Conservation (phyloP, 202 grass and related monocot genomes). For the Elaeis oleifera region DNA sequence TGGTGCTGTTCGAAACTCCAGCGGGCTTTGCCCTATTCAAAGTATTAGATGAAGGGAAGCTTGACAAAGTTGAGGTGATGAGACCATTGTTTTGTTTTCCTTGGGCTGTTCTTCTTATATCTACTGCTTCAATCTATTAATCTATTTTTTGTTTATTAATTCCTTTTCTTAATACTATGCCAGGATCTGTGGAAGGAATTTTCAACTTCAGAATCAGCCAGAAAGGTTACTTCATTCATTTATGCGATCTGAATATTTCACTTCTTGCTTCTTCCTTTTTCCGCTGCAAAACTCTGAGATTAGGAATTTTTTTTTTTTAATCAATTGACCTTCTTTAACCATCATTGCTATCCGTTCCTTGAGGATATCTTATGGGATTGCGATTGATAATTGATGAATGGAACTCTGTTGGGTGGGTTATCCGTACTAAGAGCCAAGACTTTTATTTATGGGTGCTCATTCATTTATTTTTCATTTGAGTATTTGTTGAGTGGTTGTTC, state of each 20-base stretch:
- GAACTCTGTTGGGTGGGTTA: too few relatives aligned
- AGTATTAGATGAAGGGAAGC: slow-evolving; percentile 82
- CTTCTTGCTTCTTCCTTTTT: neutral
- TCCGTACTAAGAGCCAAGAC: too few relatives aligned
- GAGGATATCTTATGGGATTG: too few relatives aligned
- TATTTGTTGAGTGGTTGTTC: too few relatives aligned
- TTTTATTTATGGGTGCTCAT: too few relatives aligned
- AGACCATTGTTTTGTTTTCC: neutral
- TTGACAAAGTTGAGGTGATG: slow-evolving; percentile 75
- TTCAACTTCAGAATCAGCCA: slow-evolving; percentile 44
- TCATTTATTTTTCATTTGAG: too few relatives aligned
- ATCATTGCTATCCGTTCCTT: too few relatives aligned
- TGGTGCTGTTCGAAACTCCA: slow-evolving; percentile 79
- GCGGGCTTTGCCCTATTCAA: slow-evolving; percentile 83
- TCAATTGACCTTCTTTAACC: neutral
- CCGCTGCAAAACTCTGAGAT: neutral
- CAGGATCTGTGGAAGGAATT: slow-evolving; percentile 90
- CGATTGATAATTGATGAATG: too few relatives aligned
- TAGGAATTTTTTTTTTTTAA: neutral
- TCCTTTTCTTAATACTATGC: slow-evolving; percentile 7
- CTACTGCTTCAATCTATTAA: neutral
- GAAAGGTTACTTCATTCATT: slow-evolving; percentile 40
- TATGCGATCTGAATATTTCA: neutral
- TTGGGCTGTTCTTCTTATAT: neutral
- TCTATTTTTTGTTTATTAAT: neutral